Conservation (phyloP, 2,329 filamentous ascomycete species). For the Penicillium verrucosum region DNA sequence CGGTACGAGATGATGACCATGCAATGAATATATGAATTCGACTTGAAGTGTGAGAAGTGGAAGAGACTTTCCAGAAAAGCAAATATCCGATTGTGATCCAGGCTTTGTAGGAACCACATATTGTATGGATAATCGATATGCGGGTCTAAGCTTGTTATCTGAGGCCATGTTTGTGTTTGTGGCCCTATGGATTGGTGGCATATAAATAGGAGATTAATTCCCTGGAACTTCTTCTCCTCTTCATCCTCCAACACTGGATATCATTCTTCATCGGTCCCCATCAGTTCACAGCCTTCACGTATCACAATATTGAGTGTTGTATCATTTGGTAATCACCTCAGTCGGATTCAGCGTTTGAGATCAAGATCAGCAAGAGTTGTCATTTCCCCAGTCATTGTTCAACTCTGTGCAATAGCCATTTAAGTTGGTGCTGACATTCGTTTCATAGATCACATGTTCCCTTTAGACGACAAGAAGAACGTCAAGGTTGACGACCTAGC, state of each 20-base stretch:
- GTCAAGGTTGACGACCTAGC: neutral
- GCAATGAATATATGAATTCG: neutral
- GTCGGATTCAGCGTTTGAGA: neutral
- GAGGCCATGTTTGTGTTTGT: neutral
- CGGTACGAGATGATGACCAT: neutral
- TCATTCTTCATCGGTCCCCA: neutral
- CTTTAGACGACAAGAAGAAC: neutral
- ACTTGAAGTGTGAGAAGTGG: neutral
- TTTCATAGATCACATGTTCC: neutral
- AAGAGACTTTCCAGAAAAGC: neutral
- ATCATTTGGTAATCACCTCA: neutral
- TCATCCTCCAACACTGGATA: neutral
- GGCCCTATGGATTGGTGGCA: neutral
- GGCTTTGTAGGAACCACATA: neutral
- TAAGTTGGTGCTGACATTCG: neutral
- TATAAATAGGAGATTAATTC: neutral
- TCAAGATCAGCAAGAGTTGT: accelerated
- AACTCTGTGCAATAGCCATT: neutral
- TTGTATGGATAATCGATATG: neutral
- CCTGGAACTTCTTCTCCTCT: neutral
- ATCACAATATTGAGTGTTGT: neutral
- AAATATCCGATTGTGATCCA: neutral
- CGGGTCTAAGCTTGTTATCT: neutral
- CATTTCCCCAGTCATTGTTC: no score
- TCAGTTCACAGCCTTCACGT: neutral